Conservation (phyloP, 805 yeast species). For the Sungouiella thailandica region DNA sequence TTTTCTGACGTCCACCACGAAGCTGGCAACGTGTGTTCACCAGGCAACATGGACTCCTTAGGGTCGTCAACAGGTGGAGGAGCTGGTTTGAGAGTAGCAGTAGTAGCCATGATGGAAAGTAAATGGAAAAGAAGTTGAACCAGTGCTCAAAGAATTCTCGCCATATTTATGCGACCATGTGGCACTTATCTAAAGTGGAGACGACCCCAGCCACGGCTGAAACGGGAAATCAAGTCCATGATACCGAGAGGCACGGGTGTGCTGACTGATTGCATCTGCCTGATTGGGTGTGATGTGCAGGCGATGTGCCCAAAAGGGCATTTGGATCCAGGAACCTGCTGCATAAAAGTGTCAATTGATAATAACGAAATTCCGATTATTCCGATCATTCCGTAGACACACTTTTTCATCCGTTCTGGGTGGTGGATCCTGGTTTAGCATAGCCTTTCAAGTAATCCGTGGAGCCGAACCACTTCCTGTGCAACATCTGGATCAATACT, state of each 20-base stretch:
- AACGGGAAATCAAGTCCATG: too few species aligned
- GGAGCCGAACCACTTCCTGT: constrained; percentile 33
- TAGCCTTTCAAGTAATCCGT: constrained; percentile 24
- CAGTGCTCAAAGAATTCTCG: too few species aligned
- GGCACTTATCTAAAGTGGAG: too few species aligned
- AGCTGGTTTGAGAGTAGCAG: constrained; percentile 12
- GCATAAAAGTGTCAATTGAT: too few species aligned
- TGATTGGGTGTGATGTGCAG: constrained; percentile 2
- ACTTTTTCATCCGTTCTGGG: too few species aligned
- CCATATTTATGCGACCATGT: too few species aligned
- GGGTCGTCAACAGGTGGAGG: constrained; percentile 19
- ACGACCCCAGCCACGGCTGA: too few species aligned
- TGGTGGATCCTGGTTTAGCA: too few species aligned
- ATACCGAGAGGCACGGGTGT: neutral
- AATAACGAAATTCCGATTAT: too few species aligned
- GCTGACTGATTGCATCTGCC: neutral
- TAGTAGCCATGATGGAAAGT: constrained; percentile 1
- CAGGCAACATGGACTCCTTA: constrained; percentile 17
- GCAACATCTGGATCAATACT: constrained; percentile 31
- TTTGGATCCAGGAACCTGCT: constrained; percentile 1
- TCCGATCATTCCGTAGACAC: too few species aligned
- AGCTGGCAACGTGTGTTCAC: constrained; percentile 52
- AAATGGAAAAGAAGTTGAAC: neutral
- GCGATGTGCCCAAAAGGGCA: constrained; percentile 1
- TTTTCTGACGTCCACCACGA: constrained; percentile 63